Evolutionary conservation across 306 rosid genomes (phyloP), one percentile per base, ranked within the genome.

Genomic region (Begonia fuchsioides): DNA sequence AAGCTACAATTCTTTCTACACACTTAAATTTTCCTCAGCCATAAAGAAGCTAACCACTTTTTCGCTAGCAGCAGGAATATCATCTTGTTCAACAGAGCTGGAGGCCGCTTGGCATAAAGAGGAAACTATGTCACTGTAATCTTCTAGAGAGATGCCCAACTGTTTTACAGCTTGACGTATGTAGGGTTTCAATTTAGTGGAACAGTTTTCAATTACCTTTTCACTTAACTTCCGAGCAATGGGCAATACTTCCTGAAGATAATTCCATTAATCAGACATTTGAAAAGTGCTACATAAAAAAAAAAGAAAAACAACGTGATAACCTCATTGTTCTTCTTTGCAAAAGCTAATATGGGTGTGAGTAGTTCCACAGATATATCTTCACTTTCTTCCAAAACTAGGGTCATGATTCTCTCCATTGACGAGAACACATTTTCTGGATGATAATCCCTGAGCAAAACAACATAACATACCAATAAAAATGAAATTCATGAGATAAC

Each of bases 371-470:
- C 6, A 47, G 93, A 59, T 49, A 78, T 67, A 14, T 86, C 95
- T 73, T 86, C 95, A 69, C 93, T 86, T 76, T 86, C 95, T 67
- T 86, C 95, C 35, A 86, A 18, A 43, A 86, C 85, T 53, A 86
- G 93, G 51, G 66, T 62, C 88, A 86, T 86, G 48, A 81, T 78
- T 15, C 76, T 86, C 72, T 78, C 88, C 93, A 86, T 81, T 38
- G 88, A 76, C 40, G 93, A 64, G 56, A 76, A 65, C 19, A 86
- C 88, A 60, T 50, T 61, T 43, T 74, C 81, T 3, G 74, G 74
- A 55, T 86, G 93, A 69, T 72, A 39, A 16, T 78, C 88, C 80
- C 95, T 45, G 16, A 41, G 45, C 6, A 41, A 41, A 41, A 41
- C 14, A 41, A 7, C 12, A 1, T 13, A 41, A 41, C 12, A 41